phyloP scores from a whole-genome alignment of 2,329 filamentous ascomycete genomes.

The Triangularia verruculosa region DNA sequence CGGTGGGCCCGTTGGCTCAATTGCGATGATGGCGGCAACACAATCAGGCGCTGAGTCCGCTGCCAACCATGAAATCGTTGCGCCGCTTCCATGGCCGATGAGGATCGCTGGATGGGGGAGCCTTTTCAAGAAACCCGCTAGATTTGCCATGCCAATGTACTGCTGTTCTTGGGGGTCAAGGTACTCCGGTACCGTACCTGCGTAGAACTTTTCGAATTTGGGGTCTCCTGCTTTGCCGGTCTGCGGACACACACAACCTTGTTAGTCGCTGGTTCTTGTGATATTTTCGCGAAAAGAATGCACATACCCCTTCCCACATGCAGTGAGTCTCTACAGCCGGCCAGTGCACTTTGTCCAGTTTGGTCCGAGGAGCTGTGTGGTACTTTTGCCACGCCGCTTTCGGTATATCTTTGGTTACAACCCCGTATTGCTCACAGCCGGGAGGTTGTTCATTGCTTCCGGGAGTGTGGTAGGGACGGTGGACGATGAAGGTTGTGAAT shows the following conservation, averaged over 20 bases:
- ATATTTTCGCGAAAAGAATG: too few relatives aligned
- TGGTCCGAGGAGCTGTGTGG: conserved; percentile 34
- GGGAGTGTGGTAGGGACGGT: background rate
- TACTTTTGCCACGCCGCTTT: conserved; percentile 30
- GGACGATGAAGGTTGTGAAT: conserved; percentile 27
- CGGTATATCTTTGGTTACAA: conserved; percentile 16
- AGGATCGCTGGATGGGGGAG: conserved; percentile 35
- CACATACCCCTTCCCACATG: conserved; percentile 40
- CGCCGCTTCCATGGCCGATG: conserved; percentile 50
- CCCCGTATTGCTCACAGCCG: background rate
- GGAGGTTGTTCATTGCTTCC: background rate
- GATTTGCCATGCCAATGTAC: conserved; percentile 16
- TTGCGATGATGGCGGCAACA: conserved; percentile 47
- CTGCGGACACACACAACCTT: conserved; percentile 24
- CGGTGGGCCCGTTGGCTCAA: conserved; percentile 56
- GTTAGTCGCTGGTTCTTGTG: too few relatives aligned
- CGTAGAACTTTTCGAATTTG: conserved; percentile 48
- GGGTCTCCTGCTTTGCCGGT: conserved; percentile 42
- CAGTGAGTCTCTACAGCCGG: conserved; percentile 31
- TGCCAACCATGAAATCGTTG: conserved; percentile 44
- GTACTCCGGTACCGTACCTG: conserved; percentile 39
- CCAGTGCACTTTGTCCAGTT: conserved; percentile 23
- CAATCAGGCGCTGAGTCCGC: conserved; percentile 47
- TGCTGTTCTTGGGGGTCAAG: conserved; percentile 33
- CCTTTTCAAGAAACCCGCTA: conserved; percentile 15